Evolutionary conservation across 2,329 filamentous ascomycete genomes (phyloP).

Genomic region (Coniochaeta sp.): DNA sequence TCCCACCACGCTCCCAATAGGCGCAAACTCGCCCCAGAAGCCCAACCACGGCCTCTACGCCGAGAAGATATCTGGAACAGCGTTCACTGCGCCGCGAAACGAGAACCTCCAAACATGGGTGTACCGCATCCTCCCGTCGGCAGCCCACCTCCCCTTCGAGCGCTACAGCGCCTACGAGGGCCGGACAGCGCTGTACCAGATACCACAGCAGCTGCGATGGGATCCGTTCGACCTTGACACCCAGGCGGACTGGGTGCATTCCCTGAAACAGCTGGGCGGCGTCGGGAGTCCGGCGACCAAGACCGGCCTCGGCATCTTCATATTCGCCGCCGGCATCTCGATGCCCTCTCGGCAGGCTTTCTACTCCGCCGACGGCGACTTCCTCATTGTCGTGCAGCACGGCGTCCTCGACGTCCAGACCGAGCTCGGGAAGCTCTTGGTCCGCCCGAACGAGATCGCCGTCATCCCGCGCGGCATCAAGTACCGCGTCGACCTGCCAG

Average conservation of each 20-base stretch:
- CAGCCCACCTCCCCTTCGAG: background rate
- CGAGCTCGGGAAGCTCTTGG: constrained; percentile 53
- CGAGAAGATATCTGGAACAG: constrained; percentile 6
- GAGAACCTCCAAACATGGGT: constrained; percentile 1
- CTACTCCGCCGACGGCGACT: constrained; percentile 22
- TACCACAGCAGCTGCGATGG: constrained; percentile 53
- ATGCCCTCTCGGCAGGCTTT: constrained; percentile 61
- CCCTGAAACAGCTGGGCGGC: constrained; percentile 56
- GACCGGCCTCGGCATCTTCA: constrained; percentile 59
- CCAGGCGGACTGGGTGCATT: constrained; percentile 31
- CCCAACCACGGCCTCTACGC: constrained; percentile 4
- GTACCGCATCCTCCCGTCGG: constrained; percentile 5
- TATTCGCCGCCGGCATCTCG: constrained; percentile 61
- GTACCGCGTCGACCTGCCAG: constrained; percentile 24
- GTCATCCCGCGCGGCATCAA: constrained; percentile 57
- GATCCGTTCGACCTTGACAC: constrained; percentile 52
- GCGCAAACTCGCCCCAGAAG: constrained; percentile 1
- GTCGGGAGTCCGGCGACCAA: constrained; percentile 66
- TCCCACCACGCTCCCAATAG: background rate
- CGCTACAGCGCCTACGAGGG: too few relatives aligned
- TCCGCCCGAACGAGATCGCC: constrained; percentile 57
- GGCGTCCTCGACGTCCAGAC: constrained; percentile 59
- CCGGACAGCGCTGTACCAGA: background rate
- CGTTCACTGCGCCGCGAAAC: constrained; percentile 3
- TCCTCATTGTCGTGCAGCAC: constrained; percentile 56